These are phyloP conservation scores for Hirschfeldia incana DNA, from an alignment of 345 rosid species.

Conservation along the genomic window DNA sequence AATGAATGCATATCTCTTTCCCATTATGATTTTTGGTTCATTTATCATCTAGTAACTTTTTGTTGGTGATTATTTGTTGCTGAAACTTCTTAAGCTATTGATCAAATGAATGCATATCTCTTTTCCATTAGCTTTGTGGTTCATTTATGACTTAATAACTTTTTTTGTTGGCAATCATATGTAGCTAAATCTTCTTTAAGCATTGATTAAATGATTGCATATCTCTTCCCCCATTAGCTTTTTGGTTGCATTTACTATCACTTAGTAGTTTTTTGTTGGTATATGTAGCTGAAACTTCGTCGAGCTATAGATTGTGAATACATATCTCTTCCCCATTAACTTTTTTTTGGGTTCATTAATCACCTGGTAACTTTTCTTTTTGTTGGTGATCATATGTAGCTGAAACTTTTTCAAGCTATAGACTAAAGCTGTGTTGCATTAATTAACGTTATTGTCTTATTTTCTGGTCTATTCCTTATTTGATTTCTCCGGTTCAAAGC, in stretches of 20 bases:
- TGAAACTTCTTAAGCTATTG: neutral
- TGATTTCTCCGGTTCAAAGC: slow-evolving; percentile 13
- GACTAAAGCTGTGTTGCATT: neutral
- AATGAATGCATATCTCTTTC: neutral
- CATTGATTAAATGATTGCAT: no score
- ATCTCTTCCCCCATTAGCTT: no score
- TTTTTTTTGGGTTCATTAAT: neutral
- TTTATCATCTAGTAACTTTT: neutral
- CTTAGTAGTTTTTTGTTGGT: neutral
- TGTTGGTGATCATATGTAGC: neutral
- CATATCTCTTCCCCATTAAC: neutral
- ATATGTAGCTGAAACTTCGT: neutral
- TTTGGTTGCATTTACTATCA: neutral
- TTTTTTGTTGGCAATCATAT: no score
- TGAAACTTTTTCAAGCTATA: neutral
- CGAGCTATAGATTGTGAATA: slow-evolving; percentile 1
- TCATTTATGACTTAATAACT: neutral
- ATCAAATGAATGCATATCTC: slow-evolving; percentile 22
- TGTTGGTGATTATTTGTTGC: neutral
- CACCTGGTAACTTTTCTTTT: neutral
- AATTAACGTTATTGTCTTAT: neutral
- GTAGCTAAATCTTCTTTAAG: no score
- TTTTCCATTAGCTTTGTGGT: neutral
- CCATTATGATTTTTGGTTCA: no score
- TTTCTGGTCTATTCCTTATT: slow-evolving; percentile 13